phyloP scores from a whole-genome alignment of 352 stramenopile species.

The Phytophthora aleatoria region DNA sequence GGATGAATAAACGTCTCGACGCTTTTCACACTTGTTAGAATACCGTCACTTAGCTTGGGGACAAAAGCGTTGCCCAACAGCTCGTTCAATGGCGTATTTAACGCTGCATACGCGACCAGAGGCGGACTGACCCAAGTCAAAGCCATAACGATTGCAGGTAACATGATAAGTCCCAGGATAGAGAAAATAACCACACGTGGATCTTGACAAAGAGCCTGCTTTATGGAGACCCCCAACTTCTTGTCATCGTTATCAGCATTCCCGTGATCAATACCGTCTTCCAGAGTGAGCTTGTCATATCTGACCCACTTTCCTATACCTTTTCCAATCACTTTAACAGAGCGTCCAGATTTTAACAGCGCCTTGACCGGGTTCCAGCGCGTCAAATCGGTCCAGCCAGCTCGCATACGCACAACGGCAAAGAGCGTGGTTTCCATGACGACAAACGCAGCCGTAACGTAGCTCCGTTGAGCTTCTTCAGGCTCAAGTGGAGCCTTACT shows the following conservation, averaged over 20 bases:
- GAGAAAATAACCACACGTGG: neutral
- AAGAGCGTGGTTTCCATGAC: slow-evolving; percentile 8
- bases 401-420: slow-evolving; percentile 10
- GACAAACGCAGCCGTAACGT: slow-evolving; percentile 1
- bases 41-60: no score
- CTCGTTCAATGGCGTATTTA: neutral
- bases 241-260: no score
- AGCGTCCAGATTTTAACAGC: no score
- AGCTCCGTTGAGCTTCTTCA: slow-evolving; percentile 16
- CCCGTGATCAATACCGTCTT: no score
- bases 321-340: no score
- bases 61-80: neutral
- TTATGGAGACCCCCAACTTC: no score
- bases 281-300: no score
- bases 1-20: neutral
- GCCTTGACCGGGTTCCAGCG: slow-evolving; percentile 14
- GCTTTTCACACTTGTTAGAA: no score
- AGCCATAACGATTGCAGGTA: slow-evolving; percentile 14
- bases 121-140: slow-evolving; percentile 17
- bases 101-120: slow-evolving; percentile 14
- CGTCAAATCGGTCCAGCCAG: slow-evolving; percentile 18
- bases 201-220: no score
- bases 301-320: no score
- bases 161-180: slow-evolving; percentile 11
- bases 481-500: slow-evolving; percentile 28